Base-by-base conservation (phyloP, 768 basidiomycete genomes). In the Boletus patriciae region DNA sequence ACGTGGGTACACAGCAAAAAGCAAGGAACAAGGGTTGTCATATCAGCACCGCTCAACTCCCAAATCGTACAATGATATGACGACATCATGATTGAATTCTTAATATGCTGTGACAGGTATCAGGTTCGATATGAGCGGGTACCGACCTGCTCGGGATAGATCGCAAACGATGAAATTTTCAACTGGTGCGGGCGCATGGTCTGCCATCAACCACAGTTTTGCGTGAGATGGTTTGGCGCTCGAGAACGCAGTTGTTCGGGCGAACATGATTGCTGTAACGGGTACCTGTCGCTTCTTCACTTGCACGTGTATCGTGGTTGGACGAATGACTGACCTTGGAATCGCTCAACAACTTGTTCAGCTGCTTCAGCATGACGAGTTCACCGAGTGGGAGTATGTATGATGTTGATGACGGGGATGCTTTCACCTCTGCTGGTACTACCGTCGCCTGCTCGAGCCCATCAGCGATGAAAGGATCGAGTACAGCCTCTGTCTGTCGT, bases 81-180 rank as follows among this genome's bases (percentile, higher is more conserved):
- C n/a, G 49, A 46, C 45, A 46, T 29, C 45, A 46, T 29, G 21
- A 31, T 47, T 18, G 9, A 23, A 47, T 18, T 27, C 38, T 38
- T 36, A 23, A 50, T 44, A 18, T 23, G 29, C 33, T 42, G 46
- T 34, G 34, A 18, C 29, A 33, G 15, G 34, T 34, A 21, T 19
- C 19, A 25, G 25, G 19, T 36, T 41, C 44, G 45, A 51, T 37
- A 21, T 58, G 38, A 27, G 55, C 45, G 41, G 57, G 34, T 58
- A 23, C 43, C 44, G 40, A 11, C 6, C 19, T 37, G 42, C 21
- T 15, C 16, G 43, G 31, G 47, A 37, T 25, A 31, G 23, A 25
- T 11, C 42, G 34, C n/a, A 57, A 46, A 3, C 6, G 18, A 37
- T 46, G 6, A 40, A 7, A 47, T 36, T 46, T 4, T 33, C 52